A percentile compares a stretch with the other conserved stretches of the same genome.
These are phyloP conservation scores for Pseudofabraea citricarpa DNA, from an alignment of 2,329 filamentous ascomycete genomes.

Conservation along the genomic window DNA sequence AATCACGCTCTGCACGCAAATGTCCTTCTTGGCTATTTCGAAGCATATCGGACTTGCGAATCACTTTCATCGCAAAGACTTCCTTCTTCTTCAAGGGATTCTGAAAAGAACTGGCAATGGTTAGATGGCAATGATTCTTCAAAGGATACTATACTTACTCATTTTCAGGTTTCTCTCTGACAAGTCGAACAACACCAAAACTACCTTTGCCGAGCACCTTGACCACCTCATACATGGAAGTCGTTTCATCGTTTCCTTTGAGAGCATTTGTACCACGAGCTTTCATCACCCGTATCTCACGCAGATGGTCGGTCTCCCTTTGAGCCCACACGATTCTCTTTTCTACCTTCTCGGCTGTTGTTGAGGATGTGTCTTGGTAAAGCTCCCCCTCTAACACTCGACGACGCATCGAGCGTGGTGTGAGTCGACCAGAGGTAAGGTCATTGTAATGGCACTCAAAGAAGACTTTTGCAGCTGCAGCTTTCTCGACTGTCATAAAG, in stretches of 20 bases:
- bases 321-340: slow-evolving; percentile 54
- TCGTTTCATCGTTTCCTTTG: slow-evolving; percentile 39
- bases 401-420: slow-evolving; percentile 56
- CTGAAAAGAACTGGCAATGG: not conserved
- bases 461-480: slow-evolving; percentile 77
- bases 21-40: slow-evolving; percentile 89
- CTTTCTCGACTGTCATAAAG: slow-evolving; percentile 64
- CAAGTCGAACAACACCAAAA: slow-evolving; percentile 86
- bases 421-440: slow-evolving; percentile 49
- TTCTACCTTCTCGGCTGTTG: slow-evolving; percentile 46
- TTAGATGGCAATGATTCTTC: not conserved
- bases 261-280: slow-evolving; percentile 41
- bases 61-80: slow-evolving; percentile 95
- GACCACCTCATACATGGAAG: slow-evolving; percentile 71
- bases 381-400: slow-evolving; percentile 61
- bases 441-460: slow-evolving; percentile 80
- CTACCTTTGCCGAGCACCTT: slow-evolving; percentile 88
- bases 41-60: slow-evolving; percentile 90
- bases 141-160: slow-evolving; percentile 14
- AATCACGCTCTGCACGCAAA: slow-evolving; percentile 84
- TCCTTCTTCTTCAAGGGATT: slow-evolving; percentile 37
- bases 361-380: slow-evolving; percentile 35
- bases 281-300: slow-evolving; percentile 68
- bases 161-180: slow-evolving; percentile 55
- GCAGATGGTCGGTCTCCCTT: slow-evolving; percentile 69